phyloP scores from a whole-genome alignment of 805 yeast genomes.

The Candida verbasci region DNA sequence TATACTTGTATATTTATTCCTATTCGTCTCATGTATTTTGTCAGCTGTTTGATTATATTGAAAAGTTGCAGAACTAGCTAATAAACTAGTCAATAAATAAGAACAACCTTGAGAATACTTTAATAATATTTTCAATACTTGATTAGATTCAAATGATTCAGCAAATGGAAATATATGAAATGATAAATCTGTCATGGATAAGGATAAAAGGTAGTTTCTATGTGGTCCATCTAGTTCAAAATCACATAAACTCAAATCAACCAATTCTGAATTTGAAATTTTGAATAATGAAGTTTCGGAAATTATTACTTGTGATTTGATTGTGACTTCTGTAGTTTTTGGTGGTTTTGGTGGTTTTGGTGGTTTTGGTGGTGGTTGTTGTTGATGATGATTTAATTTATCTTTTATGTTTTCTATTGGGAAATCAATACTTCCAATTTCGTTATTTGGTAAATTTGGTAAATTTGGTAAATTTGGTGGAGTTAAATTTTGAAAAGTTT shows the following conservation, averaged over 20 bases:
- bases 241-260: slow-evolving; percentile 20
- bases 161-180: slow-evolving; percentile 36
- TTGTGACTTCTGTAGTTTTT: too few relatives aligned
- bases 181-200: slow-evolving; percentile 26
- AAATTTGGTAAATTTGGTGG: too few relatives aligned
- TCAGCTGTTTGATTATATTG: slow-evolving; percentile 37
- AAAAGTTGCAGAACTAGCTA: slow-evolving; percentile 65
- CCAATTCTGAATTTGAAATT: slow-evolving; percentile 14
- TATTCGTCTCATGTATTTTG: slow-evolving; percentile 44
- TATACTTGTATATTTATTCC: slow-evolving; percentile 54
- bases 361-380: too few relatives aligned
- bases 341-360: too few relatives aligned
- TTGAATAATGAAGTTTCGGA: background rate
- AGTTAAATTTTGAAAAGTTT: too few relatives aligned
- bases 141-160: slow-evolving; percentile 28
- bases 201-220: slow-evolving; percentile 24
- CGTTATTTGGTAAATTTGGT: background rate
- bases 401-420: background rate
- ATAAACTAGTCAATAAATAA: slow-evolving; percentile 57
- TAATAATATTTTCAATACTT: slow-evolving; percentile 39
- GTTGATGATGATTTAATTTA: too few relatives aligned
- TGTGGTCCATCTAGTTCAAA: slow-evolving; percentile 19
- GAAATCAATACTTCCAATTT: background rate
- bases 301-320: too few relatives aligned
- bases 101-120: slow-evolving; percentile 55